Evolutionary conservation across 768 basidiomycete genomes (phyloP).

Genomic region (Ramaria rubella): DNA sequence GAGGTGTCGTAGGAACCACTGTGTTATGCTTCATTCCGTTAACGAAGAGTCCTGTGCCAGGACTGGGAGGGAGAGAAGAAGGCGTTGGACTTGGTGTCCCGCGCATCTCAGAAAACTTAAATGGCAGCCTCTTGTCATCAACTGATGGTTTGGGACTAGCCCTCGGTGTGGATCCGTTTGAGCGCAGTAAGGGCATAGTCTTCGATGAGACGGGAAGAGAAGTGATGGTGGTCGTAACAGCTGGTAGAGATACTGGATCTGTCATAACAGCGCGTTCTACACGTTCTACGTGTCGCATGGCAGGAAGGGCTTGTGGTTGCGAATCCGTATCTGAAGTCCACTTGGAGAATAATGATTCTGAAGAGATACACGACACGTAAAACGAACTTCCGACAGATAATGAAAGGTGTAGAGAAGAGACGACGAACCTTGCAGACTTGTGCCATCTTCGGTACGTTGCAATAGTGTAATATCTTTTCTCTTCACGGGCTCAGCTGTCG

Average conservation of each 20-base stretch:
- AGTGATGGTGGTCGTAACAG: not conserved
- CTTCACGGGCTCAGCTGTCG: not conserved
- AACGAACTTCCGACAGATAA: not conserved
- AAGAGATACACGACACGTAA: not conserved
- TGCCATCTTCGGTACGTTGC: not conserved
- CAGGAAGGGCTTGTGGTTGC: not conserved
- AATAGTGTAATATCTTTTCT: slow-evolving; percentile 1
- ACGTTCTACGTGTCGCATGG: not conserved
- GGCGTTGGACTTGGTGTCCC: not conserved
- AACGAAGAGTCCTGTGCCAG: not conserved
- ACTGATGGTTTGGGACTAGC: not conserved
- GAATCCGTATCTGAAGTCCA: not conserved
- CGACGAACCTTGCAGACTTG: not conserved
- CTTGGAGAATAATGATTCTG: not conserved
- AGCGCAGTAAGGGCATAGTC: not conserved
- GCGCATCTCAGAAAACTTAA: not conserved
- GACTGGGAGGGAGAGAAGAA: not conserved
- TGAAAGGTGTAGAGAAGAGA: not conserved
- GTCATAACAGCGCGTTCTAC: slow-evolving; percentile 1
- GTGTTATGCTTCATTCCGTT: not conserved
- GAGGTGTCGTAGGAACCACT: not conserved
- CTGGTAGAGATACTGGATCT: not conserved
- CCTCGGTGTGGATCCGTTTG: not conserved
- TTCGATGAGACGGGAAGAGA: not conserved
- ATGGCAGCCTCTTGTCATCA: not conserved